Evolutionary conservation across 768 basidiomycete genomes (phyloP), one percentile per base, ranked within the genome.

Genomic region (Butyriboletus loyo): DNA sequence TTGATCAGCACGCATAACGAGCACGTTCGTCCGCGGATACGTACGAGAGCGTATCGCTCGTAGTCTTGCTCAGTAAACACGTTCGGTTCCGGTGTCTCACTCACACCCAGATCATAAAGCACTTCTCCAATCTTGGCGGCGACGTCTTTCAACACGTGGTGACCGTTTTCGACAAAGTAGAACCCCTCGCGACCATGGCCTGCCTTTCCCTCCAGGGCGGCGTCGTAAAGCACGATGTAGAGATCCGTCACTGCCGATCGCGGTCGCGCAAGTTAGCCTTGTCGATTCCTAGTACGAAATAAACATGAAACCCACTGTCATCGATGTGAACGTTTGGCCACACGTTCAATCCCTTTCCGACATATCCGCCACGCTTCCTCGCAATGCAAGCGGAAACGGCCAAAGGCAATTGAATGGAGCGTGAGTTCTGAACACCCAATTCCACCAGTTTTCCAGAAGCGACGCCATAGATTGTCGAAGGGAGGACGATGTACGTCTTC

Each of bases 321-420:
- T 77, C 68, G 44, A 85, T 68, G 53, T 85, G 75, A 17, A 84
- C 76, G 50, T 80, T 78, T 0, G 79, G 76, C 87, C 86, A 87
- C 5, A 81, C 37, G 46, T 86, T 83, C 60, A 76, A 70, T 2
- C 87, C 87, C 40, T 73, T 54, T 0, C 85, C 86, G 9, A 87
- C 72, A 61, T 82, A 70, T 15, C 84, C 85, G 0, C 73, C 82
- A n/a, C 75, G 74, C 7, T 77, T 78, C 37, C 86, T 75, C 47
- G 60, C 68, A 25, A 85, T 54, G 17, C 77, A 57, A 0, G 73
- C 75, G 7, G 66, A 62, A 55, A 86, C 72, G 1, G 81, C 59
- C 3, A 28, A 13, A 3, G 86, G 85, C 13, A 87, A 75, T 52
- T 84, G 84, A 10, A 74, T 66, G 0, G 86, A 87, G 43, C 77